Evolutionary conservation across 306 rosid genomes (phyloP).

Genomic region (Lathyrus sativus): DNA sequence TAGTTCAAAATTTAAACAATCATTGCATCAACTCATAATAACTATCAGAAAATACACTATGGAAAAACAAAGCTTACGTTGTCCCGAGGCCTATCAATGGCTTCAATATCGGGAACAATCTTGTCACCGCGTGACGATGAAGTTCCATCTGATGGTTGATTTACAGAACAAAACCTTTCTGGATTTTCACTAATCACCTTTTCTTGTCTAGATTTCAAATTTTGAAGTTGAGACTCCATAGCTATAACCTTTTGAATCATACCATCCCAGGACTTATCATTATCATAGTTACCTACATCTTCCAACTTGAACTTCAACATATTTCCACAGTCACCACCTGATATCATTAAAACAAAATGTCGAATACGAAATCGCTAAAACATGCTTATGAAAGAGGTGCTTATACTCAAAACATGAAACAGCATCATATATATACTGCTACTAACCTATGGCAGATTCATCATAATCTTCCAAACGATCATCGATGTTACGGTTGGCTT

Average conservation of each 20-base stretch:
- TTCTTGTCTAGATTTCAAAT: not conserved
- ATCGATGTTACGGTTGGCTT: too few species aligned
- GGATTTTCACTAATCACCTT: not conserved
- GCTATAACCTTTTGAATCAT: not conserved
- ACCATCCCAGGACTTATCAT: not conserved
- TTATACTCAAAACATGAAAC: too few species aligned
- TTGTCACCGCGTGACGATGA: too few species aligned
- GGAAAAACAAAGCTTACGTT: slow-evolving; percentile 46
- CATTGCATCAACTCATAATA: too few species aligned
- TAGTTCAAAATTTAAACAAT: not conserved
- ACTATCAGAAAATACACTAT: too few species aligned
- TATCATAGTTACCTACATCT: too few species aligned
- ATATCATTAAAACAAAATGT: slow-evolving; percentile 1
- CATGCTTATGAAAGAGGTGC: too few species aligned
- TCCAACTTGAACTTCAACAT: slow-evolving; percentile 42
- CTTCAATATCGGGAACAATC: slow-evolving; percentile 38
- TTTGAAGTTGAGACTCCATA: not conserved
- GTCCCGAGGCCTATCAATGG: slow-evolving; percentile 33
- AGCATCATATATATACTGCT: too few species aligned
- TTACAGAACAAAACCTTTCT: not conserved
- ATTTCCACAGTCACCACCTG: slow-evolving; percentile 44
- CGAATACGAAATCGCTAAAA: not conserved
- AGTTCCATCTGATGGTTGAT: too few species aligned
- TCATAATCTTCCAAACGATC: not conserved
- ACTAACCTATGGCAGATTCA: not conserved